Base-by-base conservation (phyloP, 2,329 filamentous ascomycete genomes). In the Aspergillus ibericus region DNA sequence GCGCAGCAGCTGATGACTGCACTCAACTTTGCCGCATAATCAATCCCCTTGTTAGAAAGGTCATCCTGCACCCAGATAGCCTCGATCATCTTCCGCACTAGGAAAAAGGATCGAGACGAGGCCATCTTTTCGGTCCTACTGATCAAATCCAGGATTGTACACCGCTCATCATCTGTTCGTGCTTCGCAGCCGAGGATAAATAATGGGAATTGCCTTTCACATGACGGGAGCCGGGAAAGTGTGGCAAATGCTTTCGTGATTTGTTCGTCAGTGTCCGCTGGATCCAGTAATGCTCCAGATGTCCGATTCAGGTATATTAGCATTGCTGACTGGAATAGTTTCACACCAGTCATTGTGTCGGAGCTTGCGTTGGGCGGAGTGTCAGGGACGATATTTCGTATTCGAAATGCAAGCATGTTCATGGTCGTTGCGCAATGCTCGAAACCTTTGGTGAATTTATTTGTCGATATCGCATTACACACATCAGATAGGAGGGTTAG, bases 41-140 rank as follows among this genome's bases (percentile, higher is more conserved):
- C 44, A 27, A 59, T 9, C 16, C 13, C 34, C 12, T 56, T 48
- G 12, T 42, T 29, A 4, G 59, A 56, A 51, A 61, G 56, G 38
- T 59, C 59, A 44, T 61, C 53, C 53, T 61, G 59, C 10, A 54
- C 53, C 59, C 59, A 61, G n/a, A 56, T 35, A 1, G 35, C 25
- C 53, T 57, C 20, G 1, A 59, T 56, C 36, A 61, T 38, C 15
- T 3, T 46, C 12, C 29, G 42, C 3, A 50, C 47, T 12, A 56
- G 44, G 22, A 50, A 52, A 12, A 56, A 8, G 1, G 56, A 61
- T 15, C 59, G 42, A 5, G 59, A 59, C 0, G 56, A 53, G 0
- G n/a, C 49, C 13, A 50, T n/a, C 4, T 35, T 34, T 22, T 61
- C 56, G 1, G 59, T 59, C 13, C 59, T 38, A 16, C 27, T 29